Base-by-base conservation (phyloP, 2,329 filamentous ascomycete species). In the Ophiostoma sp. region DNA sequence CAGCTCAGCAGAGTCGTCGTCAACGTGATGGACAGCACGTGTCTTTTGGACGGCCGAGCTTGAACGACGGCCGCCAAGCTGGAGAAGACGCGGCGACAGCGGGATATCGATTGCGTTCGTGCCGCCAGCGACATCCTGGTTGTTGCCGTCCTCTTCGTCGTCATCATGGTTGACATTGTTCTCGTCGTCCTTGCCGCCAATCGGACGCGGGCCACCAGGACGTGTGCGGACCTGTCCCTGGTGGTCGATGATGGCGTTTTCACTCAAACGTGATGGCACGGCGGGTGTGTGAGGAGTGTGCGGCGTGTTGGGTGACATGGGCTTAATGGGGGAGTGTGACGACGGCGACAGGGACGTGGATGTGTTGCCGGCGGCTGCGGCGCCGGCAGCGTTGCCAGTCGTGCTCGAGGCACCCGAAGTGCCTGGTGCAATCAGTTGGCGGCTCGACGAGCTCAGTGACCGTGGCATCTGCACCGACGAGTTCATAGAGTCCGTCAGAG, bases 211-310 rank as follows among this genome's bases (percentile, higher is more conserved):
- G 17, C 59, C 42, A 33, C 66, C 78, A 71, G 52, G 79, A 76
- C 73, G 77, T 75, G 69, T 79, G 79, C 45, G 77, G 75, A 73
- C 73, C 76, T 81, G 80, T 42, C 80, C 76, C 68, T 80, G 79
- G 78, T 94, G 92, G 76, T 93, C 92, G 59, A 90, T 90, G 74
- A 96, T 93, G 70, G 93, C 96, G 79, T 97, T 95, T 75, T 96
- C 94, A 79, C 94, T 97, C 28, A 99, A 84, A n/a, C 96, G 89
- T 8, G 95, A 98, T 25, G 95, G 95, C 36, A 98, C 94, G 12
- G 95, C 94, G 2, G 96, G 96, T 0, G 94, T 97, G 79, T 99
- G 95, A 3, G 96, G 96, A 0, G 94, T 97, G 79, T 98, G 95
- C 1, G 95, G 94, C 0, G 93, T 97, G 79, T 95, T 94, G 11